phyloP scores from a whole-genome alignment of 108 stramenopile species.

The Pseudonitzschia multiseries region DNA sequence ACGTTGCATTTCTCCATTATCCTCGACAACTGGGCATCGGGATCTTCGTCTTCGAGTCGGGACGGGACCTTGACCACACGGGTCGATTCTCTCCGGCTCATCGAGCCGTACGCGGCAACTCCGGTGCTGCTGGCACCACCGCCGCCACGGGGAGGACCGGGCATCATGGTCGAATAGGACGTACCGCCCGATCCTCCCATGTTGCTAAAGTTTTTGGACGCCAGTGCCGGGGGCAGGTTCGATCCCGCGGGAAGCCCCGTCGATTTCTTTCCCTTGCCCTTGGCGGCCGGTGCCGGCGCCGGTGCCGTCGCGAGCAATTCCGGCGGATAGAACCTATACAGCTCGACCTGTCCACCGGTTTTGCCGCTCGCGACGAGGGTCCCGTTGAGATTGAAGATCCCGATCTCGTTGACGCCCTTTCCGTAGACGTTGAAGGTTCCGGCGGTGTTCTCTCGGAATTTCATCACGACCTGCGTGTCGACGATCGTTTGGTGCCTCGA shows the following conservation, averaged over 20 bases:
- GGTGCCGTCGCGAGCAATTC: conserved; percentile 37
- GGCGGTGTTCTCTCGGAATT: conserved; percentile 66
- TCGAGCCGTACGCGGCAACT: conserved; percentile 29
- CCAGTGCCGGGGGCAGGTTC: conserved; percentile 9
- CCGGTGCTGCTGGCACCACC: background rate
- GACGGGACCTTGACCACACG: conserved; percentile 66
- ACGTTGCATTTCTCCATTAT: conserved; percentile 72
- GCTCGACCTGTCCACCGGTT: conserved; percentile 71
- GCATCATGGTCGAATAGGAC: conserved; percentile 19
- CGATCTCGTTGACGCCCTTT: conserved; percentile 77
- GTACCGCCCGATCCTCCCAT: conserved; percentile 5
- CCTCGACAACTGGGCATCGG: conserved; percentile 59
- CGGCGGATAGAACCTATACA: conserved; percentile 74
- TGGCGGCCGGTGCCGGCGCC: conserved; percentile 29
- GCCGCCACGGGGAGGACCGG: conserved; percentile 14
- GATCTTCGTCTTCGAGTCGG: conserved; percentile 82
- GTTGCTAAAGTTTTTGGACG: background rate
- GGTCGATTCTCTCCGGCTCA: conserved; percentile 72
- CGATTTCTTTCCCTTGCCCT: conserved; percentile 8
- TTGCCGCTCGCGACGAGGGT: conserved; percentile 66
- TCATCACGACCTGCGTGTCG: conserved; percentile 78
- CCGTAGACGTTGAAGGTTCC: conserved; percentile 84
- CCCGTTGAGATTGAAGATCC: conserved; percentile 62
- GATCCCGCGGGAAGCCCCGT: conserved; percentile 9
- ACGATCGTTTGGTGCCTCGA: conserved; percentile 50